Conservation (phyloP, 2,329 filamentous ascomycete species). For the Orbilia quercus region DNA sequence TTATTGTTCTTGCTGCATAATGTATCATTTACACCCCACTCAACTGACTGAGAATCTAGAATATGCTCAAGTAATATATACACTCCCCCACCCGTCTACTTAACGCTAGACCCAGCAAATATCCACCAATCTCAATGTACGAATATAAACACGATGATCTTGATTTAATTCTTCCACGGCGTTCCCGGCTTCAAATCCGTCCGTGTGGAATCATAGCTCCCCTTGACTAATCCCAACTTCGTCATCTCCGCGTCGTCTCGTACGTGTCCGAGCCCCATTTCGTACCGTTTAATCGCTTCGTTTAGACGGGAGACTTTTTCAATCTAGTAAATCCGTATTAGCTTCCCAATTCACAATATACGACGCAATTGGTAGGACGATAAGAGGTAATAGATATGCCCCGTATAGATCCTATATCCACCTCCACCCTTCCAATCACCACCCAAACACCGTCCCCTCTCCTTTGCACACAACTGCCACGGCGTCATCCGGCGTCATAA, state of each 20-base stretch:
- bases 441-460: too few relatives aligned
- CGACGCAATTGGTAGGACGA: neutral
- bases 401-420: too few relatives aligned
- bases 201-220: conserved; percentile 36
- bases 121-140: too few relatives aligned
- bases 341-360: neutral
- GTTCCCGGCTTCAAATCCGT: conserved; percentile 29
- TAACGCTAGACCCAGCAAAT: too few relatives aligned
- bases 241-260: conserved; percentile 31
- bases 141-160: too few relatives aligned
- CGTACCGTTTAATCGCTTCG: conserved; percentile 48
- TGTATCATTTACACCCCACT: too few relatives aligned
- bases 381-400: too few relatives aligned
- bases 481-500: too few relatives aligned
- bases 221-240: conserved; percentile 44
- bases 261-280: conserved; percentile 39
- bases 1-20: too few relatives aligned
- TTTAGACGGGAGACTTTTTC: conserved; percentile 43
- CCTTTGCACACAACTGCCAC: too few relatives aligned
- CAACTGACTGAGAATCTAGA: too few relatives aligned
- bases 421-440: neutral
- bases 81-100: neutral
- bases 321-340: conserved; percentile 13
- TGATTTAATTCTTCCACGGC: conserved; percentile 39
- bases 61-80: neutral